phyloP scores from a whole-genome alignment of 495 filamentous ascomycete genomes.

The Lasiosphaeria ovina region DNA sequence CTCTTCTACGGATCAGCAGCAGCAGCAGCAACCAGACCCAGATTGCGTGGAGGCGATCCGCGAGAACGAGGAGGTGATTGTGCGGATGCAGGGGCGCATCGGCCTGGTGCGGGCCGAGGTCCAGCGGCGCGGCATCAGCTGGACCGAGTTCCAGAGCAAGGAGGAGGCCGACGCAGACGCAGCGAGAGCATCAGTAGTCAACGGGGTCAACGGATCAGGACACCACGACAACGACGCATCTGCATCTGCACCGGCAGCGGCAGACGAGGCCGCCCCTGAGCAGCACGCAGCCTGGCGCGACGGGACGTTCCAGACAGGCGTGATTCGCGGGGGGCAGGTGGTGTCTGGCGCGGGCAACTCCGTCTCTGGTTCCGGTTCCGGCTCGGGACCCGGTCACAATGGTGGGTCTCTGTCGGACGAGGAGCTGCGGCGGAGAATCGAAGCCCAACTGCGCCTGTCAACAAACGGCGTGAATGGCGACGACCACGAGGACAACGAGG shows the following conservation, averaged over 20 bases:
- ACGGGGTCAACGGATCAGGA: conserved; percentile 12
- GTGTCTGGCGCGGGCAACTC: conserved; percentile 30
- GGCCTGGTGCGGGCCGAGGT: conserved; percentile 67
- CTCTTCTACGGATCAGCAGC: conserved; percentile 27
- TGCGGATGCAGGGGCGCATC: conserved; percentile 70
- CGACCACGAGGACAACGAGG: conserved; percentile 42
- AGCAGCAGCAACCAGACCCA: conserved; percentile 48
- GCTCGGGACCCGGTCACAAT: too few relatives aligned
- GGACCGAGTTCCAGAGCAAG: conserved; percentile 57
- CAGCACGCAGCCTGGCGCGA: conserved; percentile 43
- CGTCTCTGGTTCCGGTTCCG: too few relatives aligned
- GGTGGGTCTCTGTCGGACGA: conserved; percentile 30
- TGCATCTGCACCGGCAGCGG: background rate
- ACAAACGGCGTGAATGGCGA: conserved; percentile 28
- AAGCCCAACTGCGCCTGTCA: conserved; percentile 38
- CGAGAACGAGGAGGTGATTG: conserved; percentile 76
- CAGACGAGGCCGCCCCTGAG: background rate
- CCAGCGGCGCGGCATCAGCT: conserved; percentile 68
- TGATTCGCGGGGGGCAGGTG: conserved; percentile 40
- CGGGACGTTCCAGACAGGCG: conserved; percentile 55
- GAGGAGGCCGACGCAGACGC: conserved; percentile 32
- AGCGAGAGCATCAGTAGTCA: conserved; percentile 3
- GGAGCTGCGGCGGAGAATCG: conserved; percentile 45
- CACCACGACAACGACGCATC: conserved; percentile 16
- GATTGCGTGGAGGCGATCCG: conserved; percentile 66